Evolutionary conservation across 495 filamentous ascomycete species (phyloP), one percentile per base, ranked within the genome.

Genomic region (Astrocystis sublimbata): DNA sequence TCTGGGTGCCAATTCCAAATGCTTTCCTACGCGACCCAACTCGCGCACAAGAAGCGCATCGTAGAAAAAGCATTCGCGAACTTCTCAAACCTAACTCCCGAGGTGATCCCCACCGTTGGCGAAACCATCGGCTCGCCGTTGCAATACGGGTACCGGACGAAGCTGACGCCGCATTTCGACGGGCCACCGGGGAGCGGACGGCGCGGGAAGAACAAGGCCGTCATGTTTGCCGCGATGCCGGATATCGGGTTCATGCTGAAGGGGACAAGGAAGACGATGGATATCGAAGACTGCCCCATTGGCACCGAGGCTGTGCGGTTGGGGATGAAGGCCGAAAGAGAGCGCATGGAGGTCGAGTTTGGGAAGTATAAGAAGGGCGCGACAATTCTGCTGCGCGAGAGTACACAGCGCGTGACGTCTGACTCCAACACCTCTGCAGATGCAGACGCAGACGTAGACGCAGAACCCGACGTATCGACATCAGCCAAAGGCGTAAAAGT

Each of bases 1-100:
- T 91, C 90, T 0, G 94, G 94, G 4, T 98, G 94, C 69, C 96
- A 98, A 77, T 91, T 97, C 71, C 94, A 98, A 75, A 97, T 97
- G 92, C 85, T 98, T 58, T 84, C 91, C 42, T 98, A 98, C 75
- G 77, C 82, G 30, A 87, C 90, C 58, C 94, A 98, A 72, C 81
- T 98, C 30, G 82, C 79, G 33, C 89, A 92, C 68, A 98, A 98
- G 79, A 86, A 83, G 71, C 78, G 81, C 50, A 89, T 97, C 56
- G 88, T 98, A 30, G 90, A 94, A 71, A 96, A 93, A 70, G 94
- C 96, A 28, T 98, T 89, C 77, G 81, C 81, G 51, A 92, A 96
- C 77, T 98, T 96, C 79, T 96, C 92, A 12, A 80, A 89, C 23
- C 78, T 98, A 4, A 76, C 88, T 6, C 86, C 90, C 8, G 86